Evolutionary conservation across 2,329 filamentous ascomycete genomes (phyloP).

Genomic region (Exophiala bonariae): DNA sequence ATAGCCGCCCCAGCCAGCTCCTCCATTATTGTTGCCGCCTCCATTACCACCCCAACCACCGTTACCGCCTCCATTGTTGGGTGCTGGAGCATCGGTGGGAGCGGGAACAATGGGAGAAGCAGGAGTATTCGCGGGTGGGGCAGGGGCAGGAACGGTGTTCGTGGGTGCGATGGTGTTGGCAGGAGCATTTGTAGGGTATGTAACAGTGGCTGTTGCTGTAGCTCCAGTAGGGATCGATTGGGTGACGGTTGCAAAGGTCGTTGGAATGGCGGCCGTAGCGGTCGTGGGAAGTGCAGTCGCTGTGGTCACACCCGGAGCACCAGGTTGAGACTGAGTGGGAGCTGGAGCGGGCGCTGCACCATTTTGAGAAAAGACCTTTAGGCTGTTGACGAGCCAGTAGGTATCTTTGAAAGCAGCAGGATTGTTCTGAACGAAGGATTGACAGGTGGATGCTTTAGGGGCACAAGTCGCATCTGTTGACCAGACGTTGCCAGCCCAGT

Average conservation of each 20-base stretch:
- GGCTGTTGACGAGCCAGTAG: slow-evolving; percentile 40
- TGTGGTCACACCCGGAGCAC: background rate
- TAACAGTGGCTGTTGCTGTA: background rate
- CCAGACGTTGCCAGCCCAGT: slow-evolving; percentile 80
- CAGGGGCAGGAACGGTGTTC: background rate
- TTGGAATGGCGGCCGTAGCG: background rate
- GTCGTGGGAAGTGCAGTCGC: background rate
- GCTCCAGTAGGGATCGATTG: background rate
- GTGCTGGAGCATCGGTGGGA: background rate
- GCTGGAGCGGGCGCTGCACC: slow-evolving; percentile 11
- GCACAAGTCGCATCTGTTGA: slow-evolving; percentile 57
- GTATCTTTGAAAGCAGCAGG: slow-evolving; percentile 69
- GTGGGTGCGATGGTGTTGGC: background rate
- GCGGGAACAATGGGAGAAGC: background rate
- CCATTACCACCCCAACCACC: background rate
- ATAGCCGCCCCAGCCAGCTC: background rate
- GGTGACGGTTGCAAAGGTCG: background rate
- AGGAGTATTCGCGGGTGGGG: background rate
- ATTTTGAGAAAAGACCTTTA: slow-evolving; percentile 25
- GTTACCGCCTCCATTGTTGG: background rate
- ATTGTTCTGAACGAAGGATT: slow-evolving; percentile 70
- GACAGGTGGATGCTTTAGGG: slow-evolving; percentile 63
- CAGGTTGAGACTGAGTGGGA: background rate
- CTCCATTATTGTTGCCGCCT: background rate
- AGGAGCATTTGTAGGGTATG: background rate